Evolutionary conservation across 2,329 filamentous ascomycete species (phyloP).

Genomic region (Aspergillus neoniger): DNA sequence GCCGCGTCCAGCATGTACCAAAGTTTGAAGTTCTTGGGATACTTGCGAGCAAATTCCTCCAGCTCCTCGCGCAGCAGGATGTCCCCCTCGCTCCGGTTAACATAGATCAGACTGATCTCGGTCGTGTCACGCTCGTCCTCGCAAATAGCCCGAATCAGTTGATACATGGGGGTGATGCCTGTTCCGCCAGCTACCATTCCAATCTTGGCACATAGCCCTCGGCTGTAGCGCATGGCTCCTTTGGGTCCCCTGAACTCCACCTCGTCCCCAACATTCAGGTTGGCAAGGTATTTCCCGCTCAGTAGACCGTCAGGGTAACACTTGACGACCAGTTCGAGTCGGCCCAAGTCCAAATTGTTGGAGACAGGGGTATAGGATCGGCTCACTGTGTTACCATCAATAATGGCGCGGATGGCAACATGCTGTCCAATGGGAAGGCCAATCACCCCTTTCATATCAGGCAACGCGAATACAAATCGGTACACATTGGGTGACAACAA

Average conservation of each 20-base stretch:
- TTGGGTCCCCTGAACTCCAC: conserved; percentile 41
- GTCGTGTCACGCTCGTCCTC: conserved; percentile 61
- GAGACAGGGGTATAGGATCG: conserved; percentile 57
- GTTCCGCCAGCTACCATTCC: conserved; percentile 45
- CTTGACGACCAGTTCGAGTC: conserved; percentile 40
- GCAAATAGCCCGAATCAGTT: conserved; percentile 65
- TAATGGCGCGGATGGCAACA: conserved; percentile 53
- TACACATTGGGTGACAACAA: conserved; percentile 36
- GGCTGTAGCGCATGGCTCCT: conserved; percentile 37
- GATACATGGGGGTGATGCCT: conserved; percentile 58
- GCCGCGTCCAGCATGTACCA: conserved; percentile 58
- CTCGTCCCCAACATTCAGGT: conserved; percentile 33
- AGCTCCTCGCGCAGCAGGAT: conserved; percentile 61
- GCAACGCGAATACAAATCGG: conserved; percentile 53
- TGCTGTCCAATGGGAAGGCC: conserved; percentile 62
- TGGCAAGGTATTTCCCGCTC: conserved; percentile 33
- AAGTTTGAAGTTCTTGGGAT: conserved; percentile 57
- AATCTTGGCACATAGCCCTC: conserved; percentile 32
- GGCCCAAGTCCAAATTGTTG: conserved; percentile 33
- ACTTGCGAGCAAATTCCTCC: conserved; percentile 54
- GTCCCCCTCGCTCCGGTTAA: conserved; percentile 60
- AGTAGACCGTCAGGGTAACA: conserved; percentile 37
- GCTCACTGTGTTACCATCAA: conserved; percentile 50
- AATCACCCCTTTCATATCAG: conserved; percentile 47
- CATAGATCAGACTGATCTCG: conserved; percentile 60